Base-by-base conservation (phyloP, 75 land plant species). In the Sequoiadendron giganteum region DNA sequence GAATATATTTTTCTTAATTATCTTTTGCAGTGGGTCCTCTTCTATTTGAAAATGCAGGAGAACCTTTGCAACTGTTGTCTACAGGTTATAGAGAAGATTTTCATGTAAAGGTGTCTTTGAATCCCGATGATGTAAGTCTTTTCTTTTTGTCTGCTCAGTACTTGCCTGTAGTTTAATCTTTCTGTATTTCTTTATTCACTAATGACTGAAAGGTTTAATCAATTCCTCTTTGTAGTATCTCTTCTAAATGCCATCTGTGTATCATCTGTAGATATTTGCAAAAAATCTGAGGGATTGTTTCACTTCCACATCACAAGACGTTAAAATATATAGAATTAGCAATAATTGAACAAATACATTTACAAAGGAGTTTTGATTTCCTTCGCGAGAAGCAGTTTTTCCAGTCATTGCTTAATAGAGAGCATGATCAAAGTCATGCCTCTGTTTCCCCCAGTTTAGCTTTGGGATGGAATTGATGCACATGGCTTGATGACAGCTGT, bases 21-120 rank as follows among this genome's bases (percentile, higher is more conserved):
- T 79, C 5, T 79, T 79, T 79, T 79, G 82, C 82, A 79, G 82
- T 79, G 82, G 82, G 82, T 8, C 82, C 82, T 79, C 82, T 79
- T 19, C 25, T 79, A 38, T 79, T 79, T 79, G 82, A 79, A 36
- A 0, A 1, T 79, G 82, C 42, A 18, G 82, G 82, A 79, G 82
- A 79, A 43, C 82, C 82, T 39, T 42, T 79, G 25, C 25, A 19
- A 19, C 42, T 79, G 16, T 42, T 79, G 42, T 42, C 82, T 40
- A 40, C 82, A 79, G 82, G 45, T 45, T 79, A 79, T 45, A 79
- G 16, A 79, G 6, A 47, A 79, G 82, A 79, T 79, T 21, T 42
- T 42, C 2, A 19, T 16, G 82, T 39, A 79, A 34, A 79, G 25
- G 38, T 0, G 16, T 19, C 25, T 42, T 21, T 42, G 45, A 79